Evolutionary conservation across 345 rosid species (phyloP), one percentile per base, ranked within the genome.

Genomic region (Balakata baccata): DNA sequence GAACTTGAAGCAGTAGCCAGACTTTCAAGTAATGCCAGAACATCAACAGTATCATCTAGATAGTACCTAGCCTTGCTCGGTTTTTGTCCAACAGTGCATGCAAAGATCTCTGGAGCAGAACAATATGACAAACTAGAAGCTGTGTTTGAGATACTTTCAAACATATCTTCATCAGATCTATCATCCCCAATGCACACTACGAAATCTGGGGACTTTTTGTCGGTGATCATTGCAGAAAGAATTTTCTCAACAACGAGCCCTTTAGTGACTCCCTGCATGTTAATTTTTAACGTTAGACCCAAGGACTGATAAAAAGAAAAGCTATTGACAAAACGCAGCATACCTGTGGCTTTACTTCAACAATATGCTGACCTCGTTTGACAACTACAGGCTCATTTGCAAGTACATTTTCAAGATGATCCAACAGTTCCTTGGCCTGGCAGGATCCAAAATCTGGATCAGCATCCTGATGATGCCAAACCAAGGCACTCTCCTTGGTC

Each of bases 281-380:
- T 25, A 6, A 22, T 64, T 63, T 37, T 18, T 57, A 70, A 56
- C 11, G 41, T 80, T 73, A 78, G 13, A 25, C 53, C 60, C 14
- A 34, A 60, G 39, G 58, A 22, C 18, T 39, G 3, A 56, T 20
- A 12, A 47, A 37, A 9, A 17, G 12, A 20, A 10, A 53, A 49
- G 18, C 5, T 16, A 57, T 9, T 16, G 34, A 66, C 2, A 65
- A 53, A 37, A 45, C 4, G 34, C 29, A n/a, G 43, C 57, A 37
- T 79, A 85, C 92, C 90, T 88, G 92, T 59, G 86, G 92, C 78
- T 88, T 88, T 16, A 82, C 89, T 84, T 88, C 92, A 60, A 88
- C 88, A 68, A 88, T 88, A 16, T 83, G 79, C 70, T 81, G 86
- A 7, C 92, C 92, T 76, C 87, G 82, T 75, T 76, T 79, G 7